These are phyloP conservation scores for Zygosaccharomyces rouxii DNA, from an alignment of 805 yeast species.

Conservation along the genomic window DNA sequence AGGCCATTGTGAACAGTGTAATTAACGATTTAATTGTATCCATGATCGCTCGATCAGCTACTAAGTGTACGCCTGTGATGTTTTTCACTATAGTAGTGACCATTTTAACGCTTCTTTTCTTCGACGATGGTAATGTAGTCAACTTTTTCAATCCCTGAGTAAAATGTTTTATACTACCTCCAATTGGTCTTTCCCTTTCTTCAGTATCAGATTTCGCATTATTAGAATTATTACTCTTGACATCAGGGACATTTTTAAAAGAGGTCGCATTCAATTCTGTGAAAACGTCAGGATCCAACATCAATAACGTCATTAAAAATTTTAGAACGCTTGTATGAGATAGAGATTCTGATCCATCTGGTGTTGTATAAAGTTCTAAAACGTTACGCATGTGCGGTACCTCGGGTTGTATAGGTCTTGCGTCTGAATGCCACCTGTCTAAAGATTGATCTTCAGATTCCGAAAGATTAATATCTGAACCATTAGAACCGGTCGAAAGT, in stretches of 20 bases:
- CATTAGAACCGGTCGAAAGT: neutral
- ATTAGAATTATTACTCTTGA: neutral
- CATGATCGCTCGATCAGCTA: conserved; percentile 25
- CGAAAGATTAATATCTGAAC: neutral
- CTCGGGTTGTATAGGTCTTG: conserved; percentile 6
- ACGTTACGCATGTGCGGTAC: conserved; percentile 19
- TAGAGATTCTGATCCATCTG: conserved; percentile 27
- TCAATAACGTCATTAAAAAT: conserved; percentile 23
- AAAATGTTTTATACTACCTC: conserved; percentile 17
- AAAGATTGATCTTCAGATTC: neutral
- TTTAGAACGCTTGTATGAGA: conserved; percentile 28
- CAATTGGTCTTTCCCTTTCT: conserved; percentile 13
- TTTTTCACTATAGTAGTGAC: conserved; percentile 26
- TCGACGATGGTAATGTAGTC: conserved; percentile 17
- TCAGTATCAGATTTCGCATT: conserved; percentile 6
- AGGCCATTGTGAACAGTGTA: conserved; percentile 19
- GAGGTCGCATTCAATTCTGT: conserved; percentile 22
- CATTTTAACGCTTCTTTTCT: conserved; percentile 24
- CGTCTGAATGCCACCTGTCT: conserved; percentile 4
- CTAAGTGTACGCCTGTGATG: conserved; percentile 23
- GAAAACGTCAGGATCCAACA: conserved; percentile 28
- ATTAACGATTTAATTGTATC: conserved; percentile 26
- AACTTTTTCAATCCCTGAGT: conserved; percentile 28
- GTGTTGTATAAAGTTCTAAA: conserved; percentile 24
- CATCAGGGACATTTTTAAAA: conserved; percentile 25